These are phyloP conservation scores for Geosmithia putterillii DNA, from an alignment of 2,329 filamentous ascomycete species.

Conservation along the genomic window DNA sequence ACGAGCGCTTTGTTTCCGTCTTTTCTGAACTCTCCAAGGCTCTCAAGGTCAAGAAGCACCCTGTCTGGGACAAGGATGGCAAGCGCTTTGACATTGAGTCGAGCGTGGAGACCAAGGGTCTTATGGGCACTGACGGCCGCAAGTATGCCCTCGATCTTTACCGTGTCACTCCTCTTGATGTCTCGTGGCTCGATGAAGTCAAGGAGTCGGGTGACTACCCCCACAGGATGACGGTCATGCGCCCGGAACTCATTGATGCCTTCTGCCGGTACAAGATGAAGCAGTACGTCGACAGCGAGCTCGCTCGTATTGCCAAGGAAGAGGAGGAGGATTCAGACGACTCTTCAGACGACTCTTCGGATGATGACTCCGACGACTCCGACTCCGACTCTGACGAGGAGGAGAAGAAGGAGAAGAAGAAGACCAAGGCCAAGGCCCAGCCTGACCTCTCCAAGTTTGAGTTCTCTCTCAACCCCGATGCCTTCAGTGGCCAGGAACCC, in stretches of 20 bases:
- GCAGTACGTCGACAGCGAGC: constrained; percentile 72
- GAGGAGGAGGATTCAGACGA: constrained; percentile 24
- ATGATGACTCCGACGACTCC: constrained; percentile 21
- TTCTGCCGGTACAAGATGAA: constrained; percentile 79
- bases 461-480: constrained; percentile 86
- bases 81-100: constrained; percentile 85
- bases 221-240: constrained; percentile 89
- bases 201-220: constrained; percentile 54
- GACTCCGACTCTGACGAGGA: constrained; percentile 13
- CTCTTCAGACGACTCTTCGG: constrained; percentile 14
- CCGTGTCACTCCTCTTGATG: constrained; percentile 83
- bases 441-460: constrained; percentile 81
- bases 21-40: constrained; percentile 89
- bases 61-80: constrained; percentile 95
- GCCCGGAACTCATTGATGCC: constrained; percentile 79
- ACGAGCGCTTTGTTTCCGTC: constrained; percentile 70
- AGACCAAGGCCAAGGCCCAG: constrained; percentile 29
- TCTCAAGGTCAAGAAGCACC: constrained; percentile 83
- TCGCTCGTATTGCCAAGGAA: constrained; percentile 36
- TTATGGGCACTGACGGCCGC: constrained; percentile 91
- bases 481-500: constrained; percentile 83
- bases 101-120: constrained; percentile 93
- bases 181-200: constrained; percentile 69
- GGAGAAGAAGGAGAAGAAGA: constrained; percentile 8
- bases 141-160: constrained; percentile 98